Evolutionary conservation across 148 eudicot species (phyloP).

Genomic region (Cornus kousa): DNA sequence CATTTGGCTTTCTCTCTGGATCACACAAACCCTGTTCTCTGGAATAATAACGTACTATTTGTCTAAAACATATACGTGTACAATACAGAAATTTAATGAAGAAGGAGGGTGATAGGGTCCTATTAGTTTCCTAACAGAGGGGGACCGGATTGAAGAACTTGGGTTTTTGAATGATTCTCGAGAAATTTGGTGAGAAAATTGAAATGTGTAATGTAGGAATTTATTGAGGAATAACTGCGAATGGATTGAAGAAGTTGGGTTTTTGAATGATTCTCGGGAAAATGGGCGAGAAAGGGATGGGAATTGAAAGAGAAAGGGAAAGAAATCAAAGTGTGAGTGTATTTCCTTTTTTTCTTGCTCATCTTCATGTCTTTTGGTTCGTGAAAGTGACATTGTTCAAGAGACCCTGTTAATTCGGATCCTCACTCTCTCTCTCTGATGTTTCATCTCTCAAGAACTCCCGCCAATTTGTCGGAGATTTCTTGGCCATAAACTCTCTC

Average conservation of each 20-base stretch:
- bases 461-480: slow-evolving; percentile 21
- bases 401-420: slow-evolving; percentile 34
- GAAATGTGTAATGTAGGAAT: not conserved
- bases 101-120: too few relatives aligned
- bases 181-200: too few relatives aligned
- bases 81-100: not conserved
- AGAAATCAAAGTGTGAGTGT: not conserved
- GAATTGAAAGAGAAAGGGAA: not conserved
- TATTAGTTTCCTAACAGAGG: too few relatives aligned
- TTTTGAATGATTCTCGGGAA: not conserved
- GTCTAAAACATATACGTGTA: not conserved
- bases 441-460: not conserved
- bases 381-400: slow-evolving; percentile 33
- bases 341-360: slow-evolving; percentile 11
- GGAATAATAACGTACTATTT: not conserved
- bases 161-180: not conserved
- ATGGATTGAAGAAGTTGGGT: not conserved
- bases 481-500: slow-evolving; percentile 11
- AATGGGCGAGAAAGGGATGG: not conserved
- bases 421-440: slow-evolving; percentile 15
- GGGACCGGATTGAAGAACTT: not conserved
- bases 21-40: not conserved
- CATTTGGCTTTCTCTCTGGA: not conserved
- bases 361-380: slow-evolving; percentile 20
- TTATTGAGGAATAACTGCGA: not conserved